Percentiles rank a stretch among this genome's conserved stretches.
phyloP scores from a whole-genome alignment of 2,329 filamentous ascomycete species.

The Botrytis deweyae region DNA sequence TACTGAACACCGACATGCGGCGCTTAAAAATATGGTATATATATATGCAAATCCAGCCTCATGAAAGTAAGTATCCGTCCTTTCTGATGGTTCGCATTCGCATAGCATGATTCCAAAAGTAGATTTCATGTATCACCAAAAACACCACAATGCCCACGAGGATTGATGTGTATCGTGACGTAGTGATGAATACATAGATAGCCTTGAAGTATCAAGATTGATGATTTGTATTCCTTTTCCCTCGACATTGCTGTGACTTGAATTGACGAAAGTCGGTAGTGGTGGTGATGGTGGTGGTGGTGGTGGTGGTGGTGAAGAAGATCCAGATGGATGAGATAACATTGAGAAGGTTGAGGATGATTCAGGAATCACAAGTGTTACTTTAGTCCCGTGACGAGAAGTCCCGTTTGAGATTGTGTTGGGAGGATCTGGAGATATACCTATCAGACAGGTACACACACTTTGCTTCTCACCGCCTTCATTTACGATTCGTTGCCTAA shows the following conservation, averaged over 20 bases:
- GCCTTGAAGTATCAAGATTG: neutral
- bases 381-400: neutral
- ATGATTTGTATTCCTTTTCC: neutral
- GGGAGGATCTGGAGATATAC: neutral
- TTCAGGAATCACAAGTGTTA: neutral
- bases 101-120: neutral
- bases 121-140: neutral
- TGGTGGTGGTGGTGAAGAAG: neutral
- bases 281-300: neutral
- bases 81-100: neutral
- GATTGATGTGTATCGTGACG: neutral
- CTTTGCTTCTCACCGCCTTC: neutral
- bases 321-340: neutral
- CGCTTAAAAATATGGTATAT: neutral
- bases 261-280: neutral
- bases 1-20: neutral
- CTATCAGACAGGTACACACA: neutral
- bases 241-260: neutral
- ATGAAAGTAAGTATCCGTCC: neutral
- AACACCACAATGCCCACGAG: neutral
- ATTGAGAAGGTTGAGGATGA: neutral
- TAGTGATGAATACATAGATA: neutral
- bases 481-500: neutral
- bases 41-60: neutral
- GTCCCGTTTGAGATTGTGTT: neutral